A percentile compares a stretch with the other conserved stretches of the same genome.
phyloP scores from a whole-genome alignment of 768 basidiomycete species.

The Lactarius trivialis region DNA sequence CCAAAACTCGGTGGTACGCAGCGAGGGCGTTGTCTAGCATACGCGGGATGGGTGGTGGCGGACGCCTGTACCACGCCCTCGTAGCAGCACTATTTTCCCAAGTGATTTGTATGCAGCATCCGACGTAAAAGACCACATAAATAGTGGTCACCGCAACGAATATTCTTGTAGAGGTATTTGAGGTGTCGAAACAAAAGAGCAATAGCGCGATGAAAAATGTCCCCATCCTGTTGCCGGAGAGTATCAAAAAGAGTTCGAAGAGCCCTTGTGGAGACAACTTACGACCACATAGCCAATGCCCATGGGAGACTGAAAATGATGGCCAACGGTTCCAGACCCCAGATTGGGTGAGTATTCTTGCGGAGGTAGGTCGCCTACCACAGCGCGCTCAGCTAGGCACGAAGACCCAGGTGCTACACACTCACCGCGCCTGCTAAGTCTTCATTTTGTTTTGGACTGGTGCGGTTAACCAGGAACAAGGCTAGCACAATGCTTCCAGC shows the following conservation, averaged over 20 bases:
- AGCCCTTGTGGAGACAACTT: slow-evolving; percentile 25
- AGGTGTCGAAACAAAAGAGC: background rate
- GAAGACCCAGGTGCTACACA: background rate
- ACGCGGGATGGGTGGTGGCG: background rate
- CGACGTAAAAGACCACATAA: background rate
- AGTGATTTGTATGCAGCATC: background rate
- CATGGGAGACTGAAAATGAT: slow-evolving; percentile 50
- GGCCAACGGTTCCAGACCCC: slow-evolving; percentile 30
- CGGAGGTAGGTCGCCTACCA: slow-evolving; percentile 25
- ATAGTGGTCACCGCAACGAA: background rate
- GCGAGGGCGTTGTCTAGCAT: background rate
- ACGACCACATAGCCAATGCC: slow-evolving; percentile 54
- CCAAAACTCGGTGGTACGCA: background rate
- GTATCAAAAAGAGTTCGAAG: background rate
- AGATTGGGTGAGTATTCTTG: background rate
- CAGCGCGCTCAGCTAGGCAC: background rate
- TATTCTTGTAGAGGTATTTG: background rate
- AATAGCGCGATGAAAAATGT: slow-evolving; percentile 1
- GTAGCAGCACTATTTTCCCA: no score
- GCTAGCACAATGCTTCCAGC: slow-evolving; percentile 44
- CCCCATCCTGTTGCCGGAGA: slow-evolving; percentile 1
- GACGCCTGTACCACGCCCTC: background rate
- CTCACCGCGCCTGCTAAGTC: slow-evolving; percentile 21
- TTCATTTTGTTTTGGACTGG: slow-evolving; percentile 32
- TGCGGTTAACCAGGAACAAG: slow-evolving; percentile 39